A percentile compares a stretch with the other conserved stretches of the same genome.
These are phyloP conservation scores for Rubus parviflorus DNA, from an alignment of 306 rosid species.

Conservation along the genomic window DNA sequence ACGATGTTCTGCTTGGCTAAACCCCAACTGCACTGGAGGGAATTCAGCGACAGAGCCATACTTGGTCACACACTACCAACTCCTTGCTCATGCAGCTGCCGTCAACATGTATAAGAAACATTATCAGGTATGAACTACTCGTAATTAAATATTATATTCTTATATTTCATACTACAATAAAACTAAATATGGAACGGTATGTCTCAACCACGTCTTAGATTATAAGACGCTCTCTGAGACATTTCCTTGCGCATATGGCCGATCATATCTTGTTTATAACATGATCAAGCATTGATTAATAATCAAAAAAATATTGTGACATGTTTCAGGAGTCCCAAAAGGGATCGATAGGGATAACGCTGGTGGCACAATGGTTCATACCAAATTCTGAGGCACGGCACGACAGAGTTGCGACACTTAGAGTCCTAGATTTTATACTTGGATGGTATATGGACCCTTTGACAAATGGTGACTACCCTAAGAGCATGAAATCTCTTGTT, in stretches of 20 bases:
- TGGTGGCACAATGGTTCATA: slow-evolving; percentile 42
- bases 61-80: slow-evolving; percentile 37
- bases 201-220: background rate
- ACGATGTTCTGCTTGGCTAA: slow-evolving; percentile 41
- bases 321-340: slow-evolving; percentile 44
- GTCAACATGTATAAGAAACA: slow-evolving; percentile 40
- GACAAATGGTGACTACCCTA: slow-evolving; percentile 35
- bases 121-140: slow-evolving; percentile 38
- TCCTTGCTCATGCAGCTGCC: slow-evolving; percentile 54
- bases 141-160: background rate
- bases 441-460: slow-evolving; percentile 61
- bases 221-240: background rate
- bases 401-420: slow-evolving; percentile 34
- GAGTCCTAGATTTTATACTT: slow-evolving; percentile 52
- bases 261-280: no score
- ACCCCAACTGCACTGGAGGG: slow-evolving; percentile 40
- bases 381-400: slow-evolving; percentile 36
- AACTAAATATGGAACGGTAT: no score
- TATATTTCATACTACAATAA: background rate
- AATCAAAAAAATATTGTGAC: background rate
- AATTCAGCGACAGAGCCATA: slow-evolving; percentile 51
- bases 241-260: no score
- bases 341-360: slow-evolving; percentile 55
- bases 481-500: slow-evolving; percentile 29
- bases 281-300: background rate